Percentiles rank a stretch among this genome's conserved stretches.
These are phyloP conservation scores for Colletotrichum sp. DNA, from an alignment of 2,329 filamentous ascomycete species.

Conservation along the genomic window DNA sequence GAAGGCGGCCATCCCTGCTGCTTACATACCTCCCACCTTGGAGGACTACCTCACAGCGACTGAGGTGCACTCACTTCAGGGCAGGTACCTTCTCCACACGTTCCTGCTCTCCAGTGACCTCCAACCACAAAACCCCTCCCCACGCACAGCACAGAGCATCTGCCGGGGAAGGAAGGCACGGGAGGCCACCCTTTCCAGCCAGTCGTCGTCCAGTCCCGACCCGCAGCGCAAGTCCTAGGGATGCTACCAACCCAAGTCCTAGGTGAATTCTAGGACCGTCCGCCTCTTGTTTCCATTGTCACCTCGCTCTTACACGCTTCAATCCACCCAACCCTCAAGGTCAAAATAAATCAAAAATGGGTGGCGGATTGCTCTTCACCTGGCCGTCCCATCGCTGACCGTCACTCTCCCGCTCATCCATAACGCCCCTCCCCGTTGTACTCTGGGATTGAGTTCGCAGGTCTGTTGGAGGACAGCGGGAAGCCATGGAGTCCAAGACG, in stretches of 20 bases:
- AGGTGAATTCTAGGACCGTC: conserved; percentile 12
- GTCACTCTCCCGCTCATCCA: not conserved
- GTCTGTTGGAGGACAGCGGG: not conserved
- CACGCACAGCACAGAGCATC: not conserved
- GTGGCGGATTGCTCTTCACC: conserved; percentile 6
- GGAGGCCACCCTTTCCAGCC: conserved; percentile 16
- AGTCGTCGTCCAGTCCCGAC: conserved; percentile 17
- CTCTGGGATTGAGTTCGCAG: not conserved
- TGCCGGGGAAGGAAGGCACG: not conserved
- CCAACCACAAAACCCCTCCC: not conserved
- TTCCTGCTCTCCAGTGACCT: not conserved
- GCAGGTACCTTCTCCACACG: not conserved
- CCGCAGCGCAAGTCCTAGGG: conserved; percentile 13
- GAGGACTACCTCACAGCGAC: not conserved
- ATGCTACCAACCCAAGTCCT: conserved; percentile 13
- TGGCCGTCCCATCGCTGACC: not conserved
- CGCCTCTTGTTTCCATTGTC: not conserved
- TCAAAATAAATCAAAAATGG: conserved; percentile 20
- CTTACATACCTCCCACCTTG: not conserved
- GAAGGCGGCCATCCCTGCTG: not conserved
- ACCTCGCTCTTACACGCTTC: not conserved
- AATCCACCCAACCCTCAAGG: not conserved
- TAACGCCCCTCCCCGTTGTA: not conserved
- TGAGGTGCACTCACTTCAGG: not conserved
- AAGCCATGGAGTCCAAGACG: conserved; percentile 35